Percentiles rank a stretch among this genome's conserved stretches.
These are phyloP conservation scores for Tetrapisispora iriomotensis DNA, from an alignment of 805 yeast genomes.

Conservation along the genomic window DNA sequence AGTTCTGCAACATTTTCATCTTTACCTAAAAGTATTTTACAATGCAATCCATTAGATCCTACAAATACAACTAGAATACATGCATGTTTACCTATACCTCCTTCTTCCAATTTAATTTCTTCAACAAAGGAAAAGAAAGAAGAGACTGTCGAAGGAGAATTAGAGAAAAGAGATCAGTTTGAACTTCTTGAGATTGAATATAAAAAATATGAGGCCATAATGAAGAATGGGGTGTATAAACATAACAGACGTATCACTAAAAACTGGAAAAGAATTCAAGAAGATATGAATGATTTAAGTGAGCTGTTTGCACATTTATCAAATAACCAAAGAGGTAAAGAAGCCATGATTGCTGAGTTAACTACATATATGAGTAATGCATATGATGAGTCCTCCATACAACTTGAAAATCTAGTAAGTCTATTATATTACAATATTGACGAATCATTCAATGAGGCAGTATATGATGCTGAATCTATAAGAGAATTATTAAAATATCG, in stretches of 20 bases:
- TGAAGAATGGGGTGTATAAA: slow-evolving; percentile 23
- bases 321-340: slow-evolving; percentile 13
- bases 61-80: slow-evolving; percentile 28
- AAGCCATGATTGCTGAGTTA: slow-evolving; percentile 20
- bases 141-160: background rate
- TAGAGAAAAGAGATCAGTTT: slow-evolving; percentile 15
- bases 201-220: slow-evolving; percentile 19
- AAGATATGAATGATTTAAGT: slow-evolving; percentile 20
- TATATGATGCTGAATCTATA: slow-evolving; percentile 24
- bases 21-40: slow-evolving; percentile 25
- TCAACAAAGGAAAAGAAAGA: background rate
- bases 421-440: slow-evolving; percentile 24
- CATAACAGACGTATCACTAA: slow-evolving; percentile 23
- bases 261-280: slow-evolving; percentile 15
- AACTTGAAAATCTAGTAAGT: slow-evolving; percentile 22
- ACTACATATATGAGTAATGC: slow-evolving; percentile 21
- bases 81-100: slow-evolving; percentile 25
- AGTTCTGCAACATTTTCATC: slow-evolving; percentile 28
- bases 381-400: slow-evolving; percentile 18
- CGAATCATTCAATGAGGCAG: slow-evolving; percentile 27
- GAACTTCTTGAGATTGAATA: slow-evolving; percentile 22
- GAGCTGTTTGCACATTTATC: slow-evolving; percentile 21
- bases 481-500: slow-evolving; percentile 25
- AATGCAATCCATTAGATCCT: slow-evolving; percentile 30
- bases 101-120: slow-evolving; percentile 7